Percentiles rank a stretch among this genome's conserved stretches.
phyloP scores from a whole-genome alignment of 257 asterid species.

The Ajuga chamaepitys region DNA sequence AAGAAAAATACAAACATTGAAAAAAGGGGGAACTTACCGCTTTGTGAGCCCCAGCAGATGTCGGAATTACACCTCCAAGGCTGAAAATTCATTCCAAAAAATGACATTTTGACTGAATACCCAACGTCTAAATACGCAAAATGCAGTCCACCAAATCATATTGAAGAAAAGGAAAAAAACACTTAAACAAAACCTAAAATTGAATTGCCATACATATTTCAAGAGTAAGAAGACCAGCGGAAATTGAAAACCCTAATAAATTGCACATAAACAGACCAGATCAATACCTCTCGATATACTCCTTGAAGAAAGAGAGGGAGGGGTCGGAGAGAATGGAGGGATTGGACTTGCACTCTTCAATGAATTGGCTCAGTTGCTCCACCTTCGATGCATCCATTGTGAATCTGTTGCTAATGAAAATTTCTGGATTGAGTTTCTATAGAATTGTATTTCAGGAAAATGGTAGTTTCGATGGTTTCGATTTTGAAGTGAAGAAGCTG shows the following conservation, averaged over 20 bases:
- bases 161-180: background rate
- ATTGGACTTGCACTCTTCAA: conserved; percentile 53
- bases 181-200: background rate
- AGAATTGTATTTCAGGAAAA: no score
- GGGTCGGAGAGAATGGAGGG: conserved; percentile 75
- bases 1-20: background rate
- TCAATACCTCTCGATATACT: conserved; percentile 64
- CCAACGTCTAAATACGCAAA: background rate
- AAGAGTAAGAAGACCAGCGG: background rate
- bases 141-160: background rate
- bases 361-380: conserved; percentile 51
- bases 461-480: no score
- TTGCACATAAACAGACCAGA: background rate
- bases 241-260: background rate
- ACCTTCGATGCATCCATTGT: conserved; percentile 60
- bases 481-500: no score
- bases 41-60: conserved; percentile 31
- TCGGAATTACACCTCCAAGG: conserved; percentile 84
- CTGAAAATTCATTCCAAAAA: conserved; percentile 26
- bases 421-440: no score
- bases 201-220: background rate
- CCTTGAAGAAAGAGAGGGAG: conserved; percentile 67
- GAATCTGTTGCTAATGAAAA: background rate
- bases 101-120: background rate
- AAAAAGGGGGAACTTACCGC: conserved; percentile 30